These are phyloP conservation scores for Brasenia schreberi DNA, from an alignment of 164 flowering plant species.

Conservation along the genomic window DNA sequence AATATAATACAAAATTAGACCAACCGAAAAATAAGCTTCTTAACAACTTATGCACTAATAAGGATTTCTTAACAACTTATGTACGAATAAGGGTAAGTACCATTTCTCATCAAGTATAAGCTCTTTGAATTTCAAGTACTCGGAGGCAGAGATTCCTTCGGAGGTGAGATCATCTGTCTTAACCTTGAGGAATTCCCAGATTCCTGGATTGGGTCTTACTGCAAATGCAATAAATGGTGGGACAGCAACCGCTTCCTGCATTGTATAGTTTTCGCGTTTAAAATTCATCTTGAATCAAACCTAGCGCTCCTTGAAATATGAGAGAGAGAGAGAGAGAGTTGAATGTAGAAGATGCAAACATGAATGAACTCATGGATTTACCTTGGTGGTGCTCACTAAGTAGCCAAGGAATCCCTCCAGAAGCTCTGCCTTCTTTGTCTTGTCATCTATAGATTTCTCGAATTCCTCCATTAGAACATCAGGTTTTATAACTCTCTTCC, in stretches of 20 bases:
- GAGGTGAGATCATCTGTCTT: conserved; percentile 51
- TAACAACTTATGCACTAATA: too few species aligned
- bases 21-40: too few species aligned
- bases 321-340: neutral
- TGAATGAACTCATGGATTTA: conserved; percentile 3
- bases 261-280: neutral
- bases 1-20: too few species aligned
- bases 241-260: conserved; percentile 87
- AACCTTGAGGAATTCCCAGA: conserved; percentile 82
- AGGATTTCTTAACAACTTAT: too few species aligned
- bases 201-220: conserved; percentile 79
- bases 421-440: conserved; percentile 42
- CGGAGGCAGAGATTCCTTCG: conserved; percentile 41
- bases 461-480: conserved; percentile 55
- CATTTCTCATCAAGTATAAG: conserved; percentile 54
- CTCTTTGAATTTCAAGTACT: conserved; percentile 80
- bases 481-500: conserved; percentile 60
- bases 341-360: neutral
- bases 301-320: neutral
- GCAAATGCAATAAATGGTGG: conserved; percentile 83
- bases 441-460: conserved; percentile 59
- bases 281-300: too few species aligned
- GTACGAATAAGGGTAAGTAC: conserved; percentile 26
- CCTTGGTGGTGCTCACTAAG: conserved; percentile 71
- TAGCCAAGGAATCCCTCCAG: conserved; percentile 69